Evolutionary conservation across 1,139 yeast genomes (phyloP).

Genomic region (Kluyveromyces sp.): DNA sequence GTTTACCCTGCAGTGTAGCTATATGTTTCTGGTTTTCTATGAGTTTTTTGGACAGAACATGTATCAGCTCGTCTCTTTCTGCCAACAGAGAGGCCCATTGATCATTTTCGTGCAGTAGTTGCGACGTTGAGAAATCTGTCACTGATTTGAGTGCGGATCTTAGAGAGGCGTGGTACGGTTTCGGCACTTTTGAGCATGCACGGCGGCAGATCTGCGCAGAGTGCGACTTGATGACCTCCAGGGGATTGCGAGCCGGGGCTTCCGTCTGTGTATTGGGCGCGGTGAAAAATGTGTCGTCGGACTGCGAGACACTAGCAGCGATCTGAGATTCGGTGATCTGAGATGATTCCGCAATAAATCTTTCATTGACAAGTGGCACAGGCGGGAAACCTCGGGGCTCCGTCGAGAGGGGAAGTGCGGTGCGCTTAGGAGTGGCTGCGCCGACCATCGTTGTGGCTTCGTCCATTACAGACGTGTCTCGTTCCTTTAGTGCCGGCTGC

Average conservation of each 20-base stretch:
- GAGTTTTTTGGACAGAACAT: background rate
- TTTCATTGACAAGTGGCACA: background rate
- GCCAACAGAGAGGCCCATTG: background rate
- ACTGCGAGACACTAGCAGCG: no score
- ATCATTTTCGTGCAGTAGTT: slow-evolving; percentile 3
- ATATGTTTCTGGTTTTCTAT: slow-evolving; percentile 3
- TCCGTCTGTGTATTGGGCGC: background rate
- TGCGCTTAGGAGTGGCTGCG: background rate
- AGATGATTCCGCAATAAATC: background rate
- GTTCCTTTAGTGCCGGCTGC: no score
- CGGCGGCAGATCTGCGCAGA: background rate
- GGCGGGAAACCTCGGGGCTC: background rate
- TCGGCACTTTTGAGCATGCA: background rate
- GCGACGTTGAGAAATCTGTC: background rate
- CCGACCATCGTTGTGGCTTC: background rate
- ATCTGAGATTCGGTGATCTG: background rate
- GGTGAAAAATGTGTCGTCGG: background rate
- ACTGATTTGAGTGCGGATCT: background rate
- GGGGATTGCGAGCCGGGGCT: background rate
- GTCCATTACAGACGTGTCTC: slow-evolving; percentile 1
- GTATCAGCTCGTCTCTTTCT: slow-evolving; percentile 3
- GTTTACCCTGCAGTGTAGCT: slow-evolving; percentile 5
- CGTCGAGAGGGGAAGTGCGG: background rate
- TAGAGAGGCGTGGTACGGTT: background rate
- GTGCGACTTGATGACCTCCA: background rate